Percentiles rank a stretch among this genome's conserved stretches.
Conservation (phyloP, 140 eudicot genomes). For the Stevia rebaudiana region DNA sequence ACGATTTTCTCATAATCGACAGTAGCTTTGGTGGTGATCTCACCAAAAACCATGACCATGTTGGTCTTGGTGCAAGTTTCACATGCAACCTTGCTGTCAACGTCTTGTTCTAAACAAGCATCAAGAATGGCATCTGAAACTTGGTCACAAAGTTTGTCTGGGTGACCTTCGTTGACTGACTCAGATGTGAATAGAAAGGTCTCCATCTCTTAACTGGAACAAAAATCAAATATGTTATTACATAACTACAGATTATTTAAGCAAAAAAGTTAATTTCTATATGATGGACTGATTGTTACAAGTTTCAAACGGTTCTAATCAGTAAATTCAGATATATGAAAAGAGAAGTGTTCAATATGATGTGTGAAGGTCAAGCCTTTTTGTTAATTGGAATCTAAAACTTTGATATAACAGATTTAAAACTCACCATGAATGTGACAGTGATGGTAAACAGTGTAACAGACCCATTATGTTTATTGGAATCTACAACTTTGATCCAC, state of each 20-base stretch:
- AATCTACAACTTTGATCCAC: constrained; percentile 2
- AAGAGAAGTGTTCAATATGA: neutral
- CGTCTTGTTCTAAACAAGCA: neutral
- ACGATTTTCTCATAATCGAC: constrained; percentile 3
- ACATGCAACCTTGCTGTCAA: constrained; percentile 4
- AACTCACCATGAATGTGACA: neutral
- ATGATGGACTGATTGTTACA: neutral
- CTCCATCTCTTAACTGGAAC: constrained; percentile 11
- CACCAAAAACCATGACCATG: constrained; percentile 11
- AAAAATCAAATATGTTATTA: neutral
- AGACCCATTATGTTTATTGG: neutral
- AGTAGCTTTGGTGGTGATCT: constrained; percentile 12
- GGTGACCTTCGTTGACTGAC: constrained; percentile 9
- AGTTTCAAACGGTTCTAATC: neutral
- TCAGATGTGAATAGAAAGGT: constrained; percentile 7
- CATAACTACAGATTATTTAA: neutral
- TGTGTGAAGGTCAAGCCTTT: neutral
- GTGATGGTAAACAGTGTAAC: neutral
- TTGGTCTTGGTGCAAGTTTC: constrained; percentile 13
- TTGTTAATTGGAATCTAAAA: too few relatives aligned
- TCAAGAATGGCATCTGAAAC: constrained; percentile 4
- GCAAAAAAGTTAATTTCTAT: neutral
- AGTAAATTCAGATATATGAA: too few relatives aligned
- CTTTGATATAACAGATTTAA: too few relatives aligned
- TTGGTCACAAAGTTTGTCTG: constrained; percentile 7